Conservation (phyloP, 1,284 basidiomycete species). For the Cryptococcus wingfieldii region DNA sequence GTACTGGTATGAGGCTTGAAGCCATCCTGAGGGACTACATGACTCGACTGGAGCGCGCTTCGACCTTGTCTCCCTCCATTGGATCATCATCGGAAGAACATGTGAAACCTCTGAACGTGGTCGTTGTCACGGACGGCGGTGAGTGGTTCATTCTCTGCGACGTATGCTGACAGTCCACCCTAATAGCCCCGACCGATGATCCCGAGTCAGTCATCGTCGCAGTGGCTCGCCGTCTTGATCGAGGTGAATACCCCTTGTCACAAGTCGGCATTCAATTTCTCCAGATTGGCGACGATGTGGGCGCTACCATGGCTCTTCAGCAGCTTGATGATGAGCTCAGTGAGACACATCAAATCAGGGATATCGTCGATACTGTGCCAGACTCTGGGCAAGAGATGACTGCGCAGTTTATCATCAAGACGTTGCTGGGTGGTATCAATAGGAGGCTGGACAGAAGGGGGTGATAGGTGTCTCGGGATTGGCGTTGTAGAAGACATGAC, state of each 20-base stretch:
- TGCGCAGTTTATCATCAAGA: slow-evolving; percentile 32
- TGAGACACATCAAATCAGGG: slow-evolving; percentile 29
- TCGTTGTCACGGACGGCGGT: slow-evolving; percentile 44
- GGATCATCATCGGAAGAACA: slow-evolving; percentile 6
- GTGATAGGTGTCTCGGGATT: background rate
- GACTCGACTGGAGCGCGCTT: slow-evolving; percentile 31
- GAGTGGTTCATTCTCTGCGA: slow-evolving; percentile 8
- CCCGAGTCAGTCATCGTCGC: slow-evolving; percentile 33
- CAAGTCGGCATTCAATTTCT: slow-evolving; percentile 50
- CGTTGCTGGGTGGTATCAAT: slow-evolving; percentile 38
- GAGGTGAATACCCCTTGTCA: slow-evolving; percentile 40
- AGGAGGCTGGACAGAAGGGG: slow-evolving; percentile 26
- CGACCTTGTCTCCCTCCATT: slow-evolving; percentile 10
- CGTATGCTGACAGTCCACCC: slow-evolving; percentile 16
- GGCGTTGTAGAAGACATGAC: too few relatives aligned
- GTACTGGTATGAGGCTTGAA: slow-evolving; percentile 38
- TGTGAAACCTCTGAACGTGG: slow-evolving; percentile 43
- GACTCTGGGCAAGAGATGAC: slow-evolving; percentile 27
- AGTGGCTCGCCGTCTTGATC: slow-evolving; percentile 37
- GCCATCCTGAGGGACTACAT: slow-evolving; percentile 45
- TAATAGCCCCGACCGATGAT: slow-evolving; percentile 36
- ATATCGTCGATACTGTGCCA: slow-evolving; percentile 41
- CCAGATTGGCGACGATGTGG: slow-evolving; percentile 42
- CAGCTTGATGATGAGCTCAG: slow-evolving; percentile 39
- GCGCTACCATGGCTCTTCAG: slow-evolving; percentile 35